Evolutionary conservation across 805 yeast genomes (phyloP).

Genomic region (Ogataea pignaliae): DNA sequence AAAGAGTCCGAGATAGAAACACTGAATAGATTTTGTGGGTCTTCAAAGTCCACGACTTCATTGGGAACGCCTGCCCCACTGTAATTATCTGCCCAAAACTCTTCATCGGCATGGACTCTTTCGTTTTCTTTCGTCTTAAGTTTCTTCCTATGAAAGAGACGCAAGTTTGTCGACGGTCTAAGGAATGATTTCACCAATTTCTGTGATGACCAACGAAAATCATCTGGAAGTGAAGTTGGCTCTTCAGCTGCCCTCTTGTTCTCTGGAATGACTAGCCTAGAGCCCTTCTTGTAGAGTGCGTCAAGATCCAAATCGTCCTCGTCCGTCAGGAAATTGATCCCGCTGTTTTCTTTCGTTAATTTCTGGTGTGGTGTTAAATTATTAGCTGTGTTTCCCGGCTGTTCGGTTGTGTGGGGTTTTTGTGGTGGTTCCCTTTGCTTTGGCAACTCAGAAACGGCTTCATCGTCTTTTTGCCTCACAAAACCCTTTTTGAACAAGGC

Average conservation of each 20-base stretch:
- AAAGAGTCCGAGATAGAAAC: too few species aligned
- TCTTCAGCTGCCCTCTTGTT: constrained; percentile 29
- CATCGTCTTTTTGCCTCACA: neutral
- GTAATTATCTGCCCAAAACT: constrained; percentile 69
- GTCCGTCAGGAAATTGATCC: constrained; percentile 21
- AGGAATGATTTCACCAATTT: constrained; percentile 62
- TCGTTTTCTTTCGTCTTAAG: neutral
- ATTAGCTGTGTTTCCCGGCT: neutral
- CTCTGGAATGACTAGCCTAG: constrained; percentile 39
- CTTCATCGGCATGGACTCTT: constrained; percentile 44
- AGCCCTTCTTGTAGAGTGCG: constrained; percentile 22
- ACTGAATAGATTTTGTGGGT: constrained; percentile 12
- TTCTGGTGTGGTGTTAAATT: constrained; percentile 10
- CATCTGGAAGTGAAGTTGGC: constrained; percentile 26
- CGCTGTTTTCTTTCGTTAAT: constrained; percentile 29
- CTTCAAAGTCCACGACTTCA: constrained; percentile 28
- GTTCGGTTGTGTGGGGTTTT: neutral
- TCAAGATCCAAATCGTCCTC: constrained; percentile 27
- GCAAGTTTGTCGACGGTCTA: constrained; percentile 45
- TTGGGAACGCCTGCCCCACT: constrained; percentile 24
- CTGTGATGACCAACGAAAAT: constrained; percentile 60
- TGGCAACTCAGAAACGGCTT: too few species aligned
- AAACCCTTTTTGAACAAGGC: constrained; percentile 44
- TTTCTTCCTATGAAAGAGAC: constrained; percentile 15
- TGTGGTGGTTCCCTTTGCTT: too few species aligned